Evolutionary conservation across 345 rosid genomes (phyloP), one percentile per base, ranked within the genome.

Genomic region (Raphanus raphanistrum): DNA sequence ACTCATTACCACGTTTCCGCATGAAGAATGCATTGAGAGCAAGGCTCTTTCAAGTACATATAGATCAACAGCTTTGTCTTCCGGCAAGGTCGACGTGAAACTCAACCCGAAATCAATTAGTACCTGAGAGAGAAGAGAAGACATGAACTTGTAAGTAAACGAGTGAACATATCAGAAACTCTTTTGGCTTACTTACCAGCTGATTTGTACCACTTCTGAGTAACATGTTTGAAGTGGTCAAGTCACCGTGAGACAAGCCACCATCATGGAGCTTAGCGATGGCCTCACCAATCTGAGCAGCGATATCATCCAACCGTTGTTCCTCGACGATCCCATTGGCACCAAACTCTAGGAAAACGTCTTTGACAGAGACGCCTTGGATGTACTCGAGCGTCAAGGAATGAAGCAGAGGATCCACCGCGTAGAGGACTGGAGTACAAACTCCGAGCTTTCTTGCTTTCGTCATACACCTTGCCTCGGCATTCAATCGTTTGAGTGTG

Each of bases 101-200:
- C 98, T 93, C 84, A 94, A 86, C n/a, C 98, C 98, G 74, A 92
- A 94, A 84, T 94, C 98, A 74, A 94, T 92, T 26, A 92, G 88
- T 25, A 92, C 97, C 98, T 92, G 66, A 64, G 35, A 64, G 35
- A 21, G 21, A 21, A 21, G 21, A 28, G 31, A 71, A 28, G 70
- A 80, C 25, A 67, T 70, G 33, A 80, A 70, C 26, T 72, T 50
- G 58, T 28, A 59, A 43, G 7, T 45, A 71, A 45, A 0, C 63
- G 27, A 64, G 28, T 10, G 62, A 63, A 32, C 32, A 50, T 68
- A 70, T 75, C 9, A 35, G 36, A 25, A 55, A 48, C 16, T 10
- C 4, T 67, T 0, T 26, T 21, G 21, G 4, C 48, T 41, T 8
- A 38, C 15, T 62, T 80, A 93, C 98, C 86, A 93, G 78, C 80